phyloP scores from a whole-genome alignment of 78 protist species.

The Chrysochromulina parva region DNA sequence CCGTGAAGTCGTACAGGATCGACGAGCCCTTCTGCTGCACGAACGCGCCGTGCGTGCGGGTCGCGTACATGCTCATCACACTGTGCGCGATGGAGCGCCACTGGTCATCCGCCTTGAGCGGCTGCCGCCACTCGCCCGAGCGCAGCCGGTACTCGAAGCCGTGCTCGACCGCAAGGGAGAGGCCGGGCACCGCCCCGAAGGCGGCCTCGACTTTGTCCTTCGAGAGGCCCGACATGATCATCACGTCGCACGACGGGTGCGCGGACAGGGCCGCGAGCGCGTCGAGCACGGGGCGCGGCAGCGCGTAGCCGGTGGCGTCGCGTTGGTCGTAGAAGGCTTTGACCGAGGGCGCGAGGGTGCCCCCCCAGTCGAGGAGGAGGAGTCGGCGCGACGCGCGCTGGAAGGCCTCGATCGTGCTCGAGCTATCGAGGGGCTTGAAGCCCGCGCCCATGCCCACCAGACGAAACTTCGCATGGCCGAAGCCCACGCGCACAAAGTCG shows the following conservation, averaged over 20 bases:
- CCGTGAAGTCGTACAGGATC: conserved; percentile 64
- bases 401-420: not conserved
- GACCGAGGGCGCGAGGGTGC: not conserved
- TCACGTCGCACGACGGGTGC: not conserved
- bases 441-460: not conserved
- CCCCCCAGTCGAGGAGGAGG: not conserved
- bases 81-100: not conserved
- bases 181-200: not conserved
- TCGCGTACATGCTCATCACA: conserved; percentile 23
- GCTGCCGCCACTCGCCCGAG: not conserved
- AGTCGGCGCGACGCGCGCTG: not conserved
- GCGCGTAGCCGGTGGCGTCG: not conserved
- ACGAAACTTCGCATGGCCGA: not conserved
- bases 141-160: not conserved
- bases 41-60: conserved; percentile 63
- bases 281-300: not conserved
- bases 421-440: not conserved
- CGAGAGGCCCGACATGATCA: not conserved
- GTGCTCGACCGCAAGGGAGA: not conserved
- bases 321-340: not conserved
- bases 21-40: conserved; percentile 64
- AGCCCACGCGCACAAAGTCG: not conserved
- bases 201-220: not conserved
- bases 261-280: not conserved
- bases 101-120: not conserved